Evolutionary conservation across 1,139 yeast genomes (phyloP).

Genomic region (Sugiyamaella japonica): DNA sequence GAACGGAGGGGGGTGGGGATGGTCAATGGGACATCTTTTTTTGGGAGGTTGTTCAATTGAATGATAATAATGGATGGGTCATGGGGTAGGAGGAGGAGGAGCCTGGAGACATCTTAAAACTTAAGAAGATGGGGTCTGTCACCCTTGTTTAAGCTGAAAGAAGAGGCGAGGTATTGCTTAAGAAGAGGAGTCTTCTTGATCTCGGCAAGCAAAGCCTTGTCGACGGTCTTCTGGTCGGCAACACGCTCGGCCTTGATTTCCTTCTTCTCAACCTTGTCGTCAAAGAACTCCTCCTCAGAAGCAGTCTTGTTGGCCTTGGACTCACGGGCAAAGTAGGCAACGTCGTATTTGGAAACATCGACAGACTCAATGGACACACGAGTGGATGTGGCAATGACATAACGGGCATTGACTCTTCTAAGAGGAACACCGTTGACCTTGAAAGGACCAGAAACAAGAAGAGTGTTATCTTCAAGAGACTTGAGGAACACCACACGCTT

Average conservation of each 20-base stretch:
- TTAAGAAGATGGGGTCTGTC: conserved; percentile 99
- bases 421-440: conserved; percentile 99
- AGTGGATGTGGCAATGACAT: conserved; percentile 99
- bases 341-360: conserved; percentile 90
- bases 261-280: conserved; percentile 82
- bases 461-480: conserved; percentile 97
- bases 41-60: not conserved
- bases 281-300: conserved; percentile 95
- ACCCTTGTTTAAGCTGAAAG: conserved; percentile 98
- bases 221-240: conserved; percentile 97
- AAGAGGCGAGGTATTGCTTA: conserved; percentile 94
- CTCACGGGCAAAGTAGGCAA: conserved; percentile 97
- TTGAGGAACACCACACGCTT: conserved; percentile 99
- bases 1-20: not conserved
- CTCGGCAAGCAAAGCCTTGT: conserved; percentile 89
- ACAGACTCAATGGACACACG: conserved; percentile 76
- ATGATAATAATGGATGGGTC: conserved; percentile 1
- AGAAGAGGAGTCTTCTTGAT: conserved; percentile 98
- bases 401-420: conserved; percentile 98
- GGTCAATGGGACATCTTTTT: not conserved
- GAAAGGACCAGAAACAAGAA: conserved; percentile 99
- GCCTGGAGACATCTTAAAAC: conserved; percentile 55
- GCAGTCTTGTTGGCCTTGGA: conserved; percentile 60
- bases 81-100: not conserved
- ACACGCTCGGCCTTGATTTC: conserved; percentile 92